Percentiles rank a stretch among this genome's conserved stretches.
phyloP scores from a whole-genome alignment of 176 grass and related monocot genomes.

The Carex cristatella region DNA sequence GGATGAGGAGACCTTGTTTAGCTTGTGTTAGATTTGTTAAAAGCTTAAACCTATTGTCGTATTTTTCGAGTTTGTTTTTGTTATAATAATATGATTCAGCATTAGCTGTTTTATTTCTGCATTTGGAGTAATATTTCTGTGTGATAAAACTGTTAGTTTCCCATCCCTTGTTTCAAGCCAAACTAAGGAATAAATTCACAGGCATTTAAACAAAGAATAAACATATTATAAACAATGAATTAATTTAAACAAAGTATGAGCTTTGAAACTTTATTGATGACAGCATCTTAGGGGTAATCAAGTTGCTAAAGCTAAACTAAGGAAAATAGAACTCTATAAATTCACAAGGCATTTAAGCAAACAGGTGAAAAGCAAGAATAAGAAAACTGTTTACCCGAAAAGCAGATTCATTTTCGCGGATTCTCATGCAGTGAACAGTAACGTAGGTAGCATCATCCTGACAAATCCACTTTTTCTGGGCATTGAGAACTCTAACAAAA shows the following conservation, averaged over 20 bases:
- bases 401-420: conserved; percentile 81
- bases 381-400: conserved; percentile 47
- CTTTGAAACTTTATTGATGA: not conserved
- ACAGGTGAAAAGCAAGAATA: conserved; percentile 1
- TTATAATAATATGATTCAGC: not conserved
- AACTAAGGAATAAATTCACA: not conserved
- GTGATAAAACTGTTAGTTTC: not conserved
- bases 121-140: not conserved
- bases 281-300: not conserved
- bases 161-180: not conserved
- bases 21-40: not conserved
- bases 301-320: too few species aligned
- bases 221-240: not conserved
- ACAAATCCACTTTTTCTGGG: conserved; percentile 84
- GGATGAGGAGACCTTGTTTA: not conserved
- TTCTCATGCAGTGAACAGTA: conserved; percentile 71
- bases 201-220: not conserved
- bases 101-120: not conserved
- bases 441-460: conserved; percentile 93
- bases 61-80: not conserved
- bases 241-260: not conserved
- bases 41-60: not conserved
- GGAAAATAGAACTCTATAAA: not conserved
- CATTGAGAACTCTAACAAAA: conserved; percentile 91
- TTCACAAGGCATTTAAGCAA: conserved; percentile 17